A percentile compares a stretch with the other conserved stretches of the same genome.
phyloP scores from a whole-genome alignment of 176 grass and related monocot species.

The Aegilops longissima region DNA sequence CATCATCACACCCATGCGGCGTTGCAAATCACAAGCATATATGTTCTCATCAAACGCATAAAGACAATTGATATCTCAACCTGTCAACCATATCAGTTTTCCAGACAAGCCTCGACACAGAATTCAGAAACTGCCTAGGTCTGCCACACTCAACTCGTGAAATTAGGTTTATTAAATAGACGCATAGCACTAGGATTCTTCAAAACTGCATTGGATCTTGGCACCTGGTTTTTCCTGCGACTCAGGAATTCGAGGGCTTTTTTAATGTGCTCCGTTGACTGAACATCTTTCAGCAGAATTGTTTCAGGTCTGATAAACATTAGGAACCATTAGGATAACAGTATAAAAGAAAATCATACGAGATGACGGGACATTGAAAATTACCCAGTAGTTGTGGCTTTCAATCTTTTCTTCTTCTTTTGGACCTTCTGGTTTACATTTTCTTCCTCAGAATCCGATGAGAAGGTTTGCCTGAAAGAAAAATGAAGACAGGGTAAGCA shows the following conservation, averaged over 20 bases:
- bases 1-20: neutral
- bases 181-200: constrained; percentile 44
- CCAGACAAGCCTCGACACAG: neutral
- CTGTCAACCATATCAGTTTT: neutral
- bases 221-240: constrained; percentile 62
- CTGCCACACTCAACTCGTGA: constrained; percentile 8
- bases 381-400: constrained; percentile 63
- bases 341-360: neutral
- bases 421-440: constrained; percentile 44
- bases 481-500: constrained; percentile 21
- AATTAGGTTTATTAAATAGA: constrained; percentile 36
- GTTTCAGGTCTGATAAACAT: constrained; percentile 73
- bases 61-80: neutral
- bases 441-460: constrained; percentile 92
- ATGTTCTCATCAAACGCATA: neutral
- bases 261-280: constrained; percentile 42
- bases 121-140: neutral
- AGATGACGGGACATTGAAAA: constrained; percentile 6
- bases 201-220: constrained; percentile 53
- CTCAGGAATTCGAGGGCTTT: constrained; percentile 73
- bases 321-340: constrained; percentile 1
- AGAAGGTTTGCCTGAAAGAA: constrained; percentile 64
- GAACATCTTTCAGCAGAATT: constrained; percentile 72
- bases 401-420: constrained; percentile 53
- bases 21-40: neutral